Base-by-base conservation (phyloP, 2,329 filamentous ascomycete genomes). In the Neonectria magnoliae region DNA sequence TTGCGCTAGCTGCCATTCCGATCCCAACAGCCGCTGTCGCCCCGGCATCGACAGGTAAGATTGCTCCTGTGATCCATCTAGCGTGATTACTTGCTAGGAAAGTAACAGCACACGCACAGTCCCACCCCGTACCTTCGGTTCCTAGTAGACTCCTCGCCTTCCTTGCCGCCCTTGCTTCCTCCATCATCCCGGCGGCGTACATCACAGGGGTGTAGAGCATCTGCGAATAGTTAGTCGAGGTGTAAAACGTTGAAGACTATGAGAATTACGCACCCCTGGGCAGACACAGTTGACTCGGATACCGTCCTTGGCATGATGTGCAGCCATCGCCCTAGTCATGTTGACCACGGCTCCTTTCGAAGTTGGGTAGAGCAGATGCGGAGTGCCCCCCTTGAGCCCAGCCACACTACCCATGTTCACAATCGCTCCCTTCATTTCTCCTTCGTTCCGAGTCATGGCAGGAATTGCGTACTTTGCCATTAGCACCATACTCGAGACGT, bases 391-490 rank as follows among this genome's bases (percentile, higher is more conserved):
- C n/a, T 78, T 77, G 33, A 84, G 57, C 0, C 87, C 87, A 0
- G 88, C 87, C 2, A 91, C 88, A 51, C 82, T 86, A 2, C 85
- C 85, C 81, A 91, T 87, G 71, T 91, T 91, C 69, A 90, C 80
- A 64, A 90, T 87, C 42, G 76, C 81, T 6, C 87, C 86, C 60
- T 81, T 79, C 56, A 78, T 71, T 41, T 83, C 80, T 0, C 80
- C 80, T 11, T 81, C 78, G 58, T 90, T 89, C 60, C 79, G 81
- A 20, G 69, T 66, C 88, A 91, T 91, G 5, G 79, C 84, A 0
- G 88, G 88, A 36, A 91, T 84, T 0, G 84, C 84, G 68, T 86
- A 85, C 70, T 89, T 89, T n/a, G 81, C 79, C 87, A 91, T 90
- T 58, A 85, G 79, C 33, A 91, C 85, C 88, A 91, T 91, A 69